These are phyloP conservation scores for Sporothrix phasma DNA, from an alignment of 2,329 filamentous ascomycete genomes.

Conservation along the genomic window DNA sequence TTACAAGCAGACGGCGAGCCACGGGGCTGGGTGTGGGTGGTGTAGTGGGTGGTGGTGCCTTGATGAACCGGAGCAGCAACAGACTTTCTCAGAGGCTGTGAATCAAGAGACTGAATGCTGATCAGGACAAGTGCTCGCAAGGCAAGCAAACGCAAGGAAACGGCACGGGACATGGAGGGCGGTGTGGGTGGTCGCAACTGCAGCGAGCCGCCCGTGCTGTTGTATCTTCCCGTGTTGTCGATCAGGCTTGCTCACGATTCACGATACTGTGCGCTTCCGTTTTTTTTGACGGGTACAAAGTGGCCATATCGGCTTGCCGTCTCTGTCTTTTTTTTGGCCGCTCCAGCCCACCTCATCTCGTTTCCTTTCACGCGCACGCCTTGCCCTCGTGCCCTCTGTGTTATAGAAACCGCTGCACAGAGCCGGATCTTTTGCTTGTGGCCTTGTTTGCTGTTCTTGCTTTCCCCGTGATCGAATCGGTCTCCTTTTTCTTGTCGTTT, in stretches of 20 bases:
- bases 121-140: neutral
- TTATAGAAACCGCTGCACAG: neutral
- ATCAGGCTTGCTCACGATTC: constrained; percentile 7
- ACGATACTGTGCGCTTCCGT: neutral
- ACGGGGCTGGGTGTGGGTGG: neutral
- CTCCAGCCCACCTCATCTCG: neutral
- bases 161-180: neutral
- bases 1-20: neutral
- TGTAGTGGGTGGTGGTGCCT: no score
- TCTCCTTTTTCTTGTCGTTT: neutral
- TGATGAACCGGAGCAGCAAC: no score
- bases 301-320: neutral
- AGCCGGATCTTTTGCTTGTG: neutral
- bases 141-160: neutral
- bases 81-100: neutral
- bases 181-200: neutral
- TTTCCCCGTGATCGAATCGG: neutral
- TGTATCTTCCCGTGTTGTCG: constrained; percentile 8
- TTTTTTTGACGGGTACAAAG: neutral
- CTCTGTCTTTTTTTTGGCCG: neutral
- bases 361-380: neutral
- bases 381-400: neutral
- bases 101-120: neutral
- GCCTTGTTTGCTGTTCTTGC: neutral
- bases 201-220: neutral